Base-by-base conservation (phyloP, 2,329 filamentous ascomycete genomes). In the Fusarium marasasianum region DNA sequence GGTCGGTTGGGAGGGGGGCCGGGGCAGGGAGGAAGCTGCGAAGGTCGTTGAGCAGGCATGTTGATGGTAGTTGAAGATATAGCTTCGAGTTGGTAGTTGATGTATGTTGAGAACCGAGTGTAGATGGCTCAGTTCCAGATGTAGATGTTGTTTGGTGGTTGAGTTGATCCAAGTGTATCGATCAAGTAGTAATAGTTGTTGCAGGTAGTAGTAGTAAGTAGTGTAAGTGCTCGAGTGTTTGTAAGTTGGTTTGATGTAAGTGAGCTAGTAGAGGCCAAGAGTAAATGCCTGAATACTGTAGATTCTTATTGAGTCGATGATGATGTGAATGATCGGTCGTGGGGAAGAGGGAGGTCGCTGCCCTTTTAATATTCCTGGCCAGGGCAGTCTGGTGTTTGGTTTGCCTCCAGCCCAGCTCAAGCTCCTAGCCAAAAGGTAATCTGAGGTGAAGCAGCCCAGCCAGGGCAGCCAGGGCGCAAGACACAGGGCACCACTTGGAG, bases 1-100 rank as follows among this genome's bases (percentile, higher is more conserved):
- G 90, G 90, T 63, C 90, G 86, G 83, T 87, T 89, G 73, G 90
- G 90, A 78, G 90, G 90, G 69, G 90, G 90, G 77, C 90, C 90
- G 62, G 90, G 90, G 88, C 90, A 91, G 76, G 90, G 90, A 84
- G 90, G 90, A 75, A 92, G 88, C 79, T 91, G 89, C 77, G 89
- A 90, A 72, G 90, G 90, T 80, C 90, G 88, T 82, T 90, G 88
- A 74, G 87, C 84, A 82, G 88, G 87, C 87, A 90, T 89, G 69
- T 72, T 81, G 78, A 71, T 78, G 76, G 71, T 56, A 51, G 62
- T 62, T 75, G 66, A 67, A 63, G 64, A 55, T 43, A 24, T 26
- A 58, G 65, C 58, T 69, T 66, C 68, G 64, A 63, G 44, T 73
- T 75, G 61, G 62, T 64, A 56, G 37, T 57, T 61, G 62, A 41